A percentile compares a stretch with the other conserved stretches of the same genome.
phyloP scores from a whole-genome alignment of 2,329 filamentous ascomycete genomes.

The Colletotrichum cordylinicola region DNA sequence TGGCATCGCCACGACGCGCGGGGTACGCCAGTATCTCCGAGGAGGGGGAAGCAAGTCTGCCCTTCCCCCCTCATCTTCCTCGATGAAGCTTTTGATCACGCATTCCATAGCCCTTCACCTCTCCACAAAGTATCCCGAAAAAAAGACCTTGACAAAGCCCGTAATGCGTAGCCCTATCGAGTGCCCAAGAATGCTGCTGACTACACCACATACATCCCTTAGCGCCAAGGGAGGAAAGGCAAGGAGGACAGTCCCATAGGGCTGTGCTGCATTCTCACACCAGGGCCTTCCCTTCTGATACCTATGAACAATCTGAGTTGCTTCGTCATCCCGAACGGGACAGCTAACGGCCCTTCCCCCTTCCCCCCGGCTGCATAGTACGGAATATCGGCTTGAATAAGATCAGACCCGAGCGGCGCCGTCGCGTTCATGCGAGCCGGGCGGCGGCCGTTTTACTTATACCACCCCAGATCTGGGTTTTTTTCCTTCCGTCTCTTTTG shows the following conservation, averaged over 20 bases:
- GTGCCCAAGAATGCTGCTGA: background rate
- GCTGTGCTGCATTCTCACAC: background rate
- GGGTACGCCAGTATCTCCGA: background rate
- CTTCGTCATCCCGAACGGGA: background rate
- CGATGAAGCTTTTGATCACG: background rate
- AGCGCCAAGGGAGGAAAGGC: background rate
- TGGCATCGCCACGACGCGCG: background rate
- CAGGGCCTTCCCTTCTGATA: background rate
- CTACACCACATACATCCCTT: background rate
- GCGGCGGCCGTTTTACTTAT: background rate
- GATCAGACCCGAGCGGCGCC: background rate
- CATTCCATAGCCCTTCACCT: fast-evolving
- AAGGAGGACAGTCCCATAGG: background rate
- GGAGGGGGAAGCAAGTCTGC: background rate
- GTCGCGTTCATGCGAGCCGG: background rate
- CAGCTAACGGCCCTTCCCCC: background rate
- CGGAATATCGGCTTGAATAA: background rate
- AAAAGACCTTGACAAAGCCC: background rate
- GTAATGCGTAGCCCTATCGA: background rate
- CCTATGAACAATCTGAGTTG: background rate
- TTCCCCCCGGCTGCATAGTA: background rate
- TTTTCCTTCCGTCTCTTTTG: background rate
- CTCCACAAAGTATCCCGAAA: background rate
- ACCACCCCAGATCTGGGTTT: background rate
- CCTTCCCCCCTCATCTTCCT: background rate